phyloP scores from a whole-genome alignment of 2,329 filamentous ascomycete species.

The Zarea fungicola region DNA sequence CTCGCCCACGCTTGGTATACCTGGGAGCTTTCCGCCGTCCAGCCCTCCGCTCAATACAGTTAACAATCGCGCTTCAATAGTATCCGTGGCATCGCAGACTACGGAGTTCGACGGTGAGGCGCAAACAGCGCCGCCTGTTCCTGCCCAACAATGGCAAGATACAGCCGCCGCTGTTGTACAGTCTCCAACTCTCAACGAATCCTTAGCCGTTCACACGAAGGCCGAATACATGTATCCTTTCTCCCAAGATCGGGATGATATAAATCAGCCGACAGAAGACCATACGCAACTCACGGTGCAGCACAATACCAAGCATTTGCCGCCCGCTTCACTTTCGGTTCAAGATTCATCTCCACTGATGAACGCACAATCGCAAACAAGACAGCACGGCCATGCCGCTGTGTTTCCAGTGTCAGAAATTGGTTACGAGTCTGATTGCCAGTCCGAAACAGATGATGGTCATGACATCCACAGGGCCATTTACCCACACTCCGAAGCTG shows the following conservation, averaged over 20 bases:
- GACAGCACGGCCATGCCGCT: conserved; percentile 15
- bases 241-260: conserved; percentile 34
- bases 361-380: not conserved
- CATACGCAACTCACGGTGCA: not conserved
- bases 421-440: conserved; percentile 35
- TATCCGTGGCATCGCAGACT: conserved; percentile 54
- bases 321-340: not conserved
- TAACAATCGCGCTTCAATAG: conserved; percentile 50
- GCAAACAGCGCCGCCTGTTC: conserved; percentile 51
- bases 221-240: conserved; percentile 48
- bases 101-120: conserved; percentile 72
- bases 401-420: conserved; percentile 32
- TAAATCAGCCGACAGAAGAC: conserved; percentile 14
- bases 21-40: conserved; percentile 52
- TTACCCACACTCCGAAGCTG: conserved; percentile 26
- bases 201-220: conserved; percentile 23
- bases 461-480: conserved; percentile 21
- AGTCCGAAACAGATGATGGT: conserved; percentile 29
- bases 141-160: conserved; percentile 24
- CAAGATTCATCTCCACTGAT: not conserved
- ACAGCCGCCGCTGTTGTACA: conserved; percentile 23
- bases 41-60: conserved; percentile 36
- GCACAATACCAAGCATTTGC: not conserved
- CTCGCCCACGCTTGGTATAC: conserved; percentile 63
- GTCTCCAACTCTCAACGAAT: conserved; percentile 25